Base-by-base conservation (phyloP, 805 yeast species). In the Ogataea methylovora region DNA sequence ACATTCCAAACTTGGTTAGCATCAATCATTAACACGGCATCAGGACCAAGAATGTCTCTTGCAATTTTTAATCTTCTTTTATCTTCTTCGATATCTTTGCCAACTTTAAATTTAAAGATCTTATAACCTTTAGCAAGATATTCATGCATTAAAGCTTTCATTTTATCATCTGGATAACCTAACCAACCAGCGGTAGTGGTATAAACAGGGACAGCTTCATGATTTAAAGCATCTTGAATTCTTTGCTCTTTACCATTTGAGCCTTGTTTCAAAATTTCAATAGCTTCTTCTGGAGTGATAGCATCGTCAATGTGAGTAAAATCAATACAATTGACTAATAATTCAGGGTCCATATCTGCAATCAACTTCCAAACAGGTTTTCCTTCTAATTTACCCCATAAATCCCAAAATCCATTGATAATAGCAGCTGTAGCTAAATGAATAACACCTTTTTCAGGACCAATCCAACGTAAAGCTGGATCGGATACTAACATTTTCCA, bases 141-240 rank as follows among this genome's bases (percentile, higher is more conserved):
- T 34, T 60, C 59, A 27, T 48, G 37, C 22, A 61, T 39, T 26
- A 61, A 41, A 12, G 39, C 32, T 29, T 54, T 53, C 63, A 63
- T 62, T 36, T 63, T 63, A 19, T 64, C 68, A 27, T 61, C 69
- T 23, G 48, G 41, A 40, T 58, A 64, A 6, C 65, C 68, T 13
- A 64, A 48, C 69, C 69, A 64, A 13, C 69, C 69, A 5, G 69
- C 68, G 24, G 64, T 51, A n/a, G 69, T 64, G 20, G 69, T 63
- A 41, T 64, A 64, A 5, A 65, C 65, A 3, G 67, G 69, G 17
- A 64, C 69, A 2, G 67, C 69, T 8, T 37, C 37, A 40, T 54
- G 52, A 22, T 46, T 42, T 13, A 42, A 29, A 4, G 66, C 67
- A 14, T 56, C 57, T 32, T 52, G 29, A 22, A 61, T 23, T 32